phyloP scores from a whole-genome alignment of 2,329 filamentous ascomycete species.

The Penicillium nordicum region DNA sequence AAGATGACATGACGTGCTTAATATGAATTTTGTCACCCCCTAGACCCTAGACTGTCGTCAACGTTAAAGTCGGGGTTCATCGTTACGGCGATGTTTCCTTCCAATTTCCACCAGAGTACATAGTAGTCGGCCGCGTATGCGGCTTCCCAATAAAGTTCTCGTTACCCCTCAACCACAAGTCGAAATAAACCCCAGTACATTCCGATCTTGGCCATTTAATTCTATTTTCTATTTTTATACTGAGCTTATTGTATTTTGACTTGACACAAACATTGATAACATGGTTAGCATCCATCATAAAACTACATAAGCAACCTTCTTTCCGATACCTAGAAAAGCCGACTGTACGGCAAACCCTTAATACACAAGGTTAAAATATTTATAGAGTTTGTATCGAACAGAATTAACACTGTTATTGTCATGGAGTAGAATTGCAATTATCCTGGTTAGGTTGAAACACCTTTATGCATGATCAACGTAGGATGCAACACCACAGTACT shows the following conservation, averaged over 20 bases:
- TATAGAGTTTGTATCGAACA: too few species aligned
- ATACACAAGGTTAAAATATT: background rate
- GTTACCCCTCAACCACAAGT: too few species aligned
- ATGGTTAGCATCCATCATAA: too few species aligned
- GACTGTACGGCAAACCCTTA: background rate
- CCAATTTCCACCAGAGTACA: background rate
- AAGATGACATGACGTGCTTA: background rate
- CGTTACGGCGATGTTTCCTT: background rate
- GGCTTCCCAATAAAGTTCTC: background rate
- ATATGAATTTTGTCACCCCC: background rate
- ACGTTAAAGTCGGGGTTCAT: background rate
- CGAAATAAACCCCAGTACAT: too few species aligned
- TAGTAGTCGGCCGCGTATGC: background rate
- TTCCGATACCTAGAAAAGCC: background rate
- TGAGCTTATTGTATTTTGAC: too few species aligned
- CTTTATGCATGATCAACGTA: background rate
- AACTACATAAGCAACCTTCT: background rate
- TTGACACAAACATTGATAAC: too few species aligned
- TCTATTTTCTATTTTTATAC: too few species aligned
- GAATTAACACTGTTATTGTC: background rate
- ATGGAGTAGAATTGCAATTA: background rate
- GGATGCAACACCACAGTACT: background rate
- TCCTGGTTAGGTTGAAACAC: background rate
- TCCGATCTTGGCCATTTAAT: too few species aligned
- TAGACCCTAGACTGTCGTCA: background rate